phyloP scores from a whole-genome alignment of 306 rosid species.

The Purshia tridentata region DNA sequence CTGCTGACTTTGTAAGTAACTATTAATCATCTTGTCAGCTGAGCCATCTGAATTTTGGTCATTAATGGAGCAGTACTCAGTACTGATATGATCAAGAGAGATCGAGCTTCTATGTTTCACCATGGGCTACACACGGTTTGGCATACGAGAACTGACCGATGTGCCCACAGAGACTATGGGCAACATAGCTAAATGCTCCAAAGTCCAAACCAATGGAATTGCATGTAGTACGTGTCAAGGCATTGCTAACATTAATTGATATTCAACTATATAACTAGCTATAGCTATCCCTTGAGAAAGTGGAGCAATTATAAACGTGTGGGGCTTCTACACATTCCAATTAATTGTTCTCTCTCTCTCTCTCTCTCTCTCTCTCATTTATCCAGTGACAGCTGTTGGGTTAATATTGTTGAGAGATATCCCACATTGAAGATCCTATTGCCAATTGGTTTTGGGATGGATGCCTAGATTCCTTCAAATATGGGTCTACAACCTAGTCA shows the following conservation, averaged over 20 bases:
- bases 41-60: neutral
- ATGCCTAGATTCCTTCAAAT: no score
- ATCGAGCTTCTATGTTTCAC: neutral
- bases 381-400: neutral
- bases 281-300: no score
- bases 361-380: neutral
- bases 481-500: neutral
- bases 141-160: neutral
- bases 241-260: no score
- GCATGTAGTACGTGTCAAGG: no score
- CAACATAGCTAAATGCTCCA: no score
- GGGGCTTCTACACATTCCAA: neutral
- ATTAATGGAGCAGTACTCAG: neutral
- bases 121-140: neutral
- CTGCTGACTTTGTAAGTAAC: no score
- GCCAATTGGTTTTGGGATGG: no score
- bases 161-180: neutral
- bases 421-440: no score
- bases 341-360: no score
- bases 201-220: no score
- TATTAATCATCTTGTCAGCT: neutral
- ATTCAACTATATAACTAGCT: no score
- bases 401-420: no score
- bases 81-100: neutral
- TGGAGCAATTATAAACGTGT: neutral